Percentiles rank a stretch among this genome's conserved stretches.
These are phyloP conservation scores for Pilasporangium apinafurcum DNA, from an alignment of 352 stramenopile genomes.

Conservation along the genomic window DNA sequence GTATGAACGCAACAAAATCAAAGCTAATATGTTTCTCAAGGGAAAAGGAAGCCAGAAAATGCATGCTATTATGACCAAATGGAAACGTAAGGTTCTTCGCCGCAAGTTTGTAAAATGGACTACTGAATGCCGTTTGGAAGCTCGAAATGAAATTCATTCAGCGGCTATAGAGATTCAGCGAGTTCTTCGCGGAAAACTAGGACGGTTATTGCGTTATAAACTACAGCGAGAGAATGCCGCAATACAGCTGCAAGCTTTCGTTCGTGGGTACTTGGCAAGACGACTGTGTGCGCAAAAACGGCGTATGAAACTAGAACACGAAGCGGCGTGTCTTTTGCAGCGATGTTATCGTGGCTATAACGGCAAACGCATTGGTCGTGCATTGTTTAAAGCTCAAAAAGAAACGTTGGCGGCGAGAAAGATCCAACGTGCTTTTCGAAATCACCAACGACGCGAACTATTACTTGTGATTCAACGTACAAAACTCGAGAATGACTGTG, in stretches of 20 bases:
- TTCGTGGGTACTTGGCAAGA: conserved; percentile 41
- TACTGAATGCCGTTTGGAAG: conserved; percentile 32
- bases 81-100: conserved; percentile 42
- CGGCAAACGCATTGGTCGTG: conserved; percentile 52
- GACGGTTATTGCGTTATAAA: conserved; percentile 15
- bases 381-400: conserved; percentile 59
- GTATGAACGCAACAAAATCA: conserved; percentile 73
- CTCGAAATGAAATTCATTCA: conserved; percentile 47
- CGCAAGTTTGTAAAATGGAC: conserved; percentile 48
- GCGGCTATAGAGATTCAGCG: conserved; percentile 73
- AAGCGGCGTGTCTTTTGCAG: conserved; percentile 46
- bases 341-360: conserved; percentile 74
- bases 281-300: conserved; percentile 10
- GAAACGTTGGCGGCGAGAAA: conserved; percentile 43
- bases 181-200: conserved; percentile 38
- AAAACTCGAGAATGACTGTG: conserved; percentile 52
- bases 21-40: conserved; percentile 78
- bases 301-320: conserved; percentile 33
- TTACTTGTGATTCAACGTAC: conserved; percentile 55
- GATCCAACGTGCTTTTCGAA: conserved; percentile 68
- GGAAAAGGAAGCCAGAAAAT: conserved; percentile 77
- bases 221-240: conserved; percentile 21
- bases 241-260: conserved; percentile 36
- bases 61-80: conserved; percentile 54
- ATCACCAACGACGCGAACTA: conserved; percentile 51